Conservation (phyloP, 1,139 yeast species). For the Kazachstania sp. region DNA sequence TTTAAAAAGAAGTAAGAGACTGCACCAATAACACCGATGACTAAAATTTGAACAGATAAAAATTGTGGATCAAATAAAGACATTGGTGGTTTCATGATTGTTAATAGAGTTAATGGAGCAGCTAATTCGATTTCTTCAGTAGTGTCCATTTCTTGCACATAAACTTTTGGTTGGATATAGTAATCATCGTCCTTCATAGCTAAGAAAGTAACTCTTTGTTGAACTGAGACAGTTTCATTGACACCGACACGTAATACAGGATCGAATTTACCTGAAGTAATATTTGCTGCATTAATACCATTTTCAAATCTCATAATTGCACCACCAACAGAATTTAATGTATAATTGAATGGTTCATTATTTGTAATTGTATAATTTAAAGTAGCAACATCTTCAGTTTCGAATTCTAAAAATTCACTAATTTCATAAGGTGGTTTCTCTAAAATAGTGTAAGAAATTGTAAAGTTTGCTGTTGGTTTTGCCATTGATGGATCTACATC, state of each 20-base stretch:
- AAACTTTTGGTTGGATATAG: constrained; percentile 47
- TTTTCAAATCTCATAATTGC: constrained; percentile 49
- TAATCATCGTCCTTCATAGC: constrained; percentile 53
- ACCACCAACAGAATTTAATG: constrained; percentile 72
- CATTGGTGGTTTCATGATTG: constrained; percentile 48
- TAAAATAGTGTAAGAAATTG: constrained; percentile 36
- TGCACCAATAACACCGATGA: constrained; percentile 44
- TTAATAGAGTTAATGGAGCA: constrained; percentile 20
- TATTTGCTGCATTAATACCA: constrained; percentile 46
- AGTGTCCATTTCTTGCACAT: constrained; percentile 2
- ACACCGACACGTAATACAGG: constrained; percentile 44
- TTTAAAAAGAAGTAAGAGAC: constrained; percentile 43
- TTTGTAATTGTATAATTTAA: constrained; percentile 50
- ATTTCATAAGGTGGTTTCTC: constrained; percentile 37
- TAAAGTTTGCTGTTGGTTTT: constrained; percentile 30
- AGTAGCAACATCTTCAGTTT: constrained; percentile 43
- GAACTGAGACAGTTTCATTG: constrained; percentile 42
- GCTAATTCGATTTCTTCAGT: neutral
- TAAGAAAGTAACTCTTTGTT: constrained; percentile 44
- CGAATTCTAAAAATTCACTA: constrained; percentile 31
- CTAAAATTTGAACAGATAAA: constrained; percentile 50
- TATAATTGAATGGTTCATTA: constrained; percentile 45
- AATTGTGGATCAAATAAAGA: constrained; percentile 69
- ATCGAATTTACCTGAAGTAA: constrained; percentile 59
- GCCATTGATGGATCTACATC: neutral